phyloP scores from a whole-genome alignment of 73 alveolate genomes.

The Paramecium biaurelia region DNA sequence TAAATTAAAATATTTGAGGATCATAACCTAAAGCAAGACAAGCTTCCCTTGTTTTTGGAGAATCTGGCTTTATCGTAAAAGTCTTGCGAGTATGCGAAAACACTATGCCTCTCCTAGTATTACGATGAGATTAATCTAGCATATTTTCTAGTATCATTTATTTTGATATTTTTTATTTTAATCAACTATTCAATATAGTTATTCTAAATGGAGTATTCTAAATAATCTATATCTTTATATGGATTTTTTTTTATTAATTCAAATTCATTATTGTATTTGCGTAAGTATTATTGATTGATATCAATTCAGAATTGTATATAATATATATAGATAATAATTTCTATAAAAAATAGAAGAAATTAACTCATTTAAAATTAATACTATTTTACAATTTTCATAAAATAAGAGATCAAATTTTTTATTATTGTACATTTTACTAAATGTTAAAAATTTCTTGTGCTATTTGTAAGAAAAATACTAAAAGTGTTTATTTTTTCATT shows the following conservation, averaged over 20 bases:
- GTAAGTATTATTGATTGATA: background rate
- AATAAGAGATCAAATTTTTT: background rate
- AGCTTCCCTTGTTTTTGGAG: constrained; percentile 42
- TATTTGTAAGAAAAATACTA: background rate
- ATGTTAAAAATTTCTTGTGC: background rate
- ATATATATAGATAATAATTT: background rate
- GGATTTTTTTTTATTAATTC: background rate
- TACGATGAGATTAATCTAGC: background rate
- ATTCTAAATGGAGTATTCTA: background rate
- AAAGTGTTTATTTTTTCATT: background rate
- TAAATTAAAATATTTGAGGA: background rate
- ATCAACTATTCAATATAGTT: background rate
- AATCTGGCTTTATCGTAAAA: background rate
- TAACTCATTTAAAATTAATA: background rate
- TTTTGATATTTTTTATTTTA: background rate
- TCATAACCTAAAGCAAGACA: constrained; percentile 34
- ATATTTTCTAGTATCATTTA: background rate
- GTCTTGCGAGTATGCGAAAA: background rate
- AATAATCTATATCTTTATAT: background rate
- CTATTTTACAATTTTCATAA: no score
- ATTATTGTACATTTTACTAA: background rate
- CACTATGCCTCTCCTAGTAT: background rate
- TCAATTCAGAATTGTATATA: background rate
- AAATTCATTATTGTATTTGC: background rate
- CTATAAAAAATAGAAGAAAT: background rate